Evolutionary conservation across 495 filamentous ascomycete species (phyloP).

Genomic region (Podospora appendiculata): DNA sequence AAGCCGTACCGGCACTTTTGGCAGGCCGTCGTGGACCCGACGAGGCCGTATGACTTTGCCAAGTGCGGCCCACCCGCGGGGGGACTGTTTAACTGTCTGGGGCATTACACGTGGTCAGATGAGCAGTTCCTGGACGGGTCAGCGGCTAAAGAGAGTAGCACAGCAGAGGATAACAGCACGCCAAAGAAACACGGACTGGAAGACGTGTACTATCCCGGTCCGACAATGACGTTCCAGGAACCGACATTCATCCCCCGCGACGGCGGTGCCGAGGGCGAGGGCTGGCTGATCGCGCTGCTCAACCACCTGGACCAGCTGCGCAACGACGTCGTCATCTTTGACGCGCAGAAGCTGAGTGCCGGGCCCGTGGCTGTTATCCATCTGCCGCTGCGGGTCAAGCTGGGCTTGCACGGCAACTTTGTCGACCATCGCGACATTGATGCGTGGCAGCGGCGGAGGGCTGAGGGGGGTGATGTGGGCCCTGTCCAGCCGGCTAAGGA

Average conservation of each 20-base stretch:
- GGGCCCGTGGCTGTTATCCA: constrained; percentile 41
- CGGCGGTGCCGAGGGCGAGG: constrained; percentile 43
- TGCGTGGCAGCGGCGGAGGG: constrained; percentile 29
- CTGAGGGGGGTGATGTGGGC: constrained; percentile 27
- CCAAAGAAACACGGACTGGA: constrained; percentile 16
- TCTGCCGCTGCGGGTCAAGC: constrained; percentile 33
- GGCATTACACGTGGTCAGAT: constrained; percentile 33
- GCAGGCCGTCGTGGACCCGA: constrained; percentile 40
- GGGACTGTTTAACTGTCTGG: constrained; percentile 41
- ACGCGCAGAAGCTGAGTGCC: constrained; percentile 32
- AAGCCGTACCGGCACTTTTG: constrained; percentile 48
- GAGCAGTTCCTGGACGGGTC: constrained; percentile 14
- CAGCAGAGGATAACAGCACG: neutral
- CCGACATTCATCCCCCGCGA: constrained; percentile 47
- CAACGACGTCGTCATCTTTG: constrained; percentile 45
- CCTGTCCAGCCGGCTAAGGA: constrained; percentile 32
- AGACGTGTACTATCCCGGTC: constrained; percentile 39
- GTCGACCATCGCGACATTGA: constrained; percentile 39
- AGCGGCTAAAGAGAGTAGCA: no score
- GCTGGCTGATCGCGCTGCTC: constrained; percentile 46
- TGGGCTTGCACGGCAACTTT: constrained; percentile 42
- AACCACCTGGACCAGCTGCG: constrained; percentile 44
- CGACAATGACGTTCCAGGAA: constrained; percentile 48
- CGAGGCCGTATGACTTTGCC: constrained; percentile 40
- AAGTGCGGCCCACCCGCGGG: constrained; percentile 39